Evolutionary conservation across 2,329 filamentous ascomycete species (phyloP).

Genomic region (Purpureocillium takamizusanense): DNA sequence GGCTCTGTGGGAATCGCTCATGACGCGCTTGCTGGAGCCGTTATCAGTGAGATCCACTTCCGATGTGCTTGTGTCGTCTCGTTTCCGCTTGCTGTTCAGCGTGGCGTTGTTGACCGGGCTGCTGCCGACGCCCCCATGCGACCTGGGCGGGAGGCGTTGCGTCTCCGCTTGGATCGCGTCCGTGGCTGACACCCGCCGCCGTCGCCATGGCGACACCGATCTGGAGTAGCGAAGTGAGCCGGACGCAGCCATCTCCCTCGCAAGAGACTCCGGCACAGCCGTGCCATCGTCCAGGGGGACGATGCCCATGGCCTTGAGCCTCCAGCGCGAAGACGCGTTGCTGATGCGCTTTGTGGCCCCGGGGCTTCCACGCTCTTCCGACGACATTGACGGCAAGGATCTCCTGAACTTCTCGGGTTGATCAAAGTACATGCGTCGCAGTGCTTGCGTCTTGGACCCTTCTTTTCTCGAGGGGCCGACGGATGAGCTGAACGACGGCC

Average conservation of each 20-base stretch:
- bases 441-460: constrained; percentile 25
- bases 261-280: constrained; percentile 42
- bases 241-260: constrained; percentile 25
- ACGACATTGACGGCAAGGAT: constrained; percentile 27
- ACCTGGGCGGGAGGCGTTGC: constrained; percentile 6
- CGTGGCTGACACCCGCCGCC: constrained; percentile 1
- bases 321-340: constrained; percentile 34
- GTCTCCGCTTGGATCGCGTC: constrained; percentile 1
- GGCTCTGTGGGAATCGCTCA: neutral
- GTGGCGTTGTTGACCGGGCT: neutral
- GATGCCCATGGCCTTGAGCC: constrained; percentile 40
- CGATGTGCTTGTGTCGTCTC: constrained; percentile 6
- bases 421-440: constrained; percentile 23
- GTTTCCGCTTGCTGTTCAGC: constrained; percentile 12
- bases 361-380: constrained; percentile 14
- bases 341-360: constrained; percentile 19
- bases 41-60: neutral
- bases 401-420: constrained; percentile 24
- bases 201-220: neutral
- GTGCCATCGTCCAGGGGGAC: constrained; percentile 45
- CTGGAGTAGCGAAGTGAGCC: constrained; percentile 1
- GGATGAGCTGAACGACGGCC: constrained; percentile 8
- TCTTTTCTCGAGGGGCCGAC: constrained; percentile 8
- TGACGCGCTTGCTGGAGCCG: neutral
- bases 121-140: neutral